Evolutionary conservation across 257 asterid species (phyloP).

Genomic region (Craterostigma plantagineum): DNA sequence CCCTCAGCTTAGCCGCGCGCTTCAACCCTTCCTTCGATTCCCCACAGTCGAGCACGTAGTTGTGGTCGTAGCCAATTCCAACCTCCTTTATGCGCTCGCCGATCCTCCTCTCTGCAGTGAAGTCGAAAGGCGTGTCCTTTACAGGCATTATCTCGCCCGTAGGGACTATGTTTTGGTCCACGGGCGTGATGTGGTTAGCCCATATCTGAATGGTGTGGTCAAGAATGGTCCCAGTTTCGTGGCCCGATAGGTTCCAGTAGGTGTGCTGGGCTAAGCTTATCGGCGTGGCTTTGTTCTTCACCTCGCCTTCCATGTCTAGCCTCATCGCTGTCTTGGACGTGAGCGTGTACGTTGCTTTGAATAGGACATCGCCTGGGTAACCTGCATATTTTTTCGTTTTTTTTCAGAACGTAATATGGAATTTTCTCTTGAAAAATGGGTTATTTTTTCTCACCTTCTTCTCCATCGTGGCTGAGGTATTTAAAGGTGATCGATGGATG

Average conservation of each 20-base stretch:
- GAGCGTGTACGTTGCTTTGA: constrained; percentile 64
- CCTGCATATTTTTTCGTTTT: constrained; percentile 30
- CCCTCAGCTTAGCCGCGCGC: constrained; percentile 69
- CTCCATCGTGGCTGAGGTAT: constrained; percentile 73
- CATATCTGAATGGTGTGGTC: constrained; percentile 58
- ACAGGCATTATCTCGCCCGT: constrained; percentile 75
- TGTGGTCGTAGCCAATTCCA: constrained; percentile 86
- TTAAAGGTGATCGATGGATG: constrained; percentile 76
- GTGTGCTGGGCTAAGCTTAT: constrained; percentile 92
- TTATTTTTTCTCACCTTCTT: too few relatives aligned
- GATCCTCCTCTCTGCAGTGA: constrained; percentile 49
- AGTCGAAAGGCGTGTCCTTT: constrained; percentile 76
- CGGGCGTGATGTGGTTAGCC: constrained; percentile 68
- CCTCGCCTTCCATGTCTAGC: constrained; percentile 92
- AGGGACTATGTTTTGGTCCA: constrained; percentile 58
- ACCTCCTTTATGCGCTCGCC: constrained; percentile 60
- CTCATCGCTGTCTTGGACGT: constrained; percentile 56
- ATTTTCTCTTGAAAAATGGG: too few relatives aligned
- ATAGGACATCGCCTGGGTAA: constrained; percentile 72
- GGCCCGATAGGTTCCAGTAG: constrained; percentile 90
- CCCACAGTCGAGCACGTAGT: constrained; percentile 70
- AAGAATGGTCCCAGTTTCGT: constrained; percentile 48
- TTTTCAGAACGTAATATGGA: neutral
- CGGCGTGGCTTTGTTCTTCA: constrained; percentile 64
- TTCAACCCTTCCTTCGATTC: constrained; percentile 54